phyloP scores from a whole-genome alignment of 306 rosid genomes.

The Vicia sativa region DNA sequence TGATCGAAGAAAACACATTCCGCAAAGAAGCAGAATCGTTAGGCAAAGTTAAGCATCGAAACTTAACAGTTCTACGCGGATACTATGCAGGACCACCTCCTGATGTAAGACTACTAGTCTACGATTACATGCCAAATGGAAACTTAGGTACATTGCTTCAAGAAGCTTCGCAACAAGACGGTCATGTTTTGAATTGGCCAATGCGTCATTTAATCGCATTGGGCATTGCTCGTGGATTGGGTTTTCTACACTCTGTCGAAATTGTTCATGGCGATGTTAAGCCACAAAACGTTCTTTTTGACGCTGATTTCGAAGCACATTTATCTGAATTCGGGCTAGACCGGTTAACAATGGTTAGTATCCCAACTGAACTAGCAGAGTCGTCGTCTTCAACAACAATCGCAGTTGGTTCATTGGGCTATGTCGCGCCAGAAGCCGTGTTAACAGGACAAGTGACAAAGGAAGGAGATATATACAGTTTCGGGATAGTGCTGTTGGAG shows the following conservation, averaged over 20 bases:
- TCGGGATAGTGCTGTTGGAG: slow-evolving; percentile 80
- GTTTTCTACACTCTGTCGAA: slow-evolving; percentile 67
- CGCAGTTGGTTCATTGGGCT: slow-evolving; percentile 70
- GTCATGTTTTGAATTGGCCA: slow-evolving; percentile 90
- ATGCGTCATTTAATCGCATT: slow-evolving; percentile 92
- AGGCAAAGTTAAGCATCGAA: slow-evolving; percentile 76
- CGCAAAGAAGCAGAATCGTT: slow-evolving; percentile 76
- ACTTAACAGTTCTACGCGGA: slow-evolving; percentile 73
- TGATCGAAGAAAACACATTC: slow-evolving; percentile 53
- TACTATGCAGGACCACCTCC: slow-evolving; percentile 79
- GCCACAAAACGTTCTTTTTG: slow-evolving; percentile 81
- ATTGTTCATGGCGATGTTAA: slow-evolving; percentile 75
- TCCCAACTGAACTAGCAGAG: slow-evolving; percentile 47
- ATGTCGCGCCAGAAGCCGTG: slow-evolving; percentile 72
- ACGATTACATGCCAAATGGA: slow-evolving; percentile 92
- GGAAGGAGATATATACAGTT: slow-evolving; percentile 80
- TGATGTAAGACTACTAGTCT: slow-evolving; percentile 68
- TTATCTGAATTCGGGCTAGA: slow-evolving; percentile 83
- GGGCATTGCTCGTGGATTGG: slow-evolving; percentile 77
- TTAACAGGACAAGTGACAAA: slow-evolving; percentile 61
- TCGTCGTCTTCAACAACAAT: slow-evolving; percentile 54
- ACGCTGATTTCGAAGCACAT: slow-evolving; percentile 90
- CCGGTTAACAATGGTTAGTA: slow-evolving; percentile 46
- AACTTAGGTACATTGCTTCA: slow-evolving; percentile 78
- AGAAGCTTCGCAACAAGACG: slow-evolving; percentile 88